Conservation (phyloP, 106 monocot genomes). For the Platanthera guangdongensis region DNA sequence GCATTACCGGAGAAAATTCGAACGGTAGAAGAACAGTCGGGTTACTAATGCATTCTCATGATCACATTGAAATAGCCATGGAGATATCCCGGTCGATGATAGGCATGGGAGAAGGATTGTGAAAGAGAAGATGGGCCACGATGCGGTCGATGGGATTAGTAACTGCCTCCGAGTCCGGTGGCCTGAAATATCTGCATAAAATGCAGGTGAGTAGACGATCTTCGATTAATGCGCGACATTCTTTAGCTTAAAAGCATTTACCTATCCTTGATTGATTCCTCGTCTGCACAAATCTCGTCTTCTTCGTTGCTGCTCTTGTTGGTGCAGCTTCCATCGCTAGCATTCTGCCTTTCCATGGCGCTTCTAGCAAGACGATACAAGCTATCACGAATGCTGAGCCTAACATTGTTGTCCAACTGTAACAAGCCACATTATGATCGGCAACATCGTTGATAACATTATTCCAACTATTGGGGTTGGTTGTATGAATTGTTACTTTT, state of each 20-base stretch:
- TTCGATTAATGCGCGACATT: neutral
- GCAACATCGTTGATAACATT: neutral
- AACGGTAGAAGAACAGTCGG: neutral
- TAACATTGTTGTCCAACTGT: slow-evolving; percentile 65
- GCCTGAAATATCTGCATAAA: slow-evolving; percentile 28
- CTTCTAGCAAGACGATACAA: slow-evolving; percentile 62
- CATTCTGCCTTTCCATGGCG: slow-evolving; percentile 50
- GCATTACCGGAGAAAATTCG: neutral
- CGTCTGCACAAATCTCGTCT: slow-evolving; percentile 24
- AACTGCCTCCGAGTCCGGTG: slow-evolving; percentile 38
- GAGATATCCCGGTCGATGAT: slow-evolving; percentile 1
- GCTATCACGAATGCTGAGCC: slow-evolving; percentile 59
- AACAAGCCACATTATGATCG: neutral
- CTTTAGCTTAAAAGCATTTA: slow-evolving; percentile 7
- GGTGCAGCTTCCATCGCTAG: slow-evolving; percentile 38
- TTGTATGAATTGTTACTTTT: too few species aligned
- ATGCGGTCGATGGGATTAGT: slow-evolving; percentile 89
- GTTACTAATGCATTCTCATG: neutral
- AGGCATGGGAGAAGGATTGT: slow-evolving; percentile 23
- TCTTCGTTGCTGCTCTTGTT: slow-evolving; percentile 37
- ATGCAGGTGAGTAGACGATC: neutral
- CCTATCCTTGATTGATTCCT: slow-evolving; percentile 34
- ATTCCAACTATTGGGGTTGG: too few species aligned
- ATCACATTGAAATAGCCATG: slow-evolving; percentile 2
- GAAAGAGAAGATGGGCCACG: slow-evolving; percentile 65